These are phyloP conservation scores for Isabelozyma heimii DNA, from an alignment of 805 yeast genomes.

Conservation along the genomic window DNA sequence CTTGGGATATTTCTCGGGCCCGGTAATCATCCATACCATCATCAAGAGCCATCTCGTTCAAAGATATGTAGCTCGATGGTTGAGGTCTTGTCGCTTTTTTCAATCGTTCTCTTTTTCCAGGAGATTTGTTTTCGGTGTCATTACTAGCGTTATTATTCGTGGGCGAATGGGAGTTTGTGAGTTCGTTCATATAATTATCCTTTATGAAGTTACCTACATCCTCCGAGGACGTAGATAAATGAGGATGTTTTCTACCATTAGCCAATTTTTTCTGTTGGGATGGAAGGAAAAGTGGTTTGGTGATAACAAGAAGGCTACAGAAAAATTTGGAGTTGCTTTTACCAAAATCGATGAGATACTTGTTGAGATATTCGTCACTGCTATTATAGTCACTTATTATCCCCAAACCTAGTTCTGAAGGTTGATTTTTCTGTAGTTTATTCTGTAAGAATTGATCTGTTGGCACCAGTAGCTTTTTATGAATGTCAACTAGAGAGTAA, in stretches of 20 bases:
- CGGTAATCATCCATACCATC: constrained; percentile 21
- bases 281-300: constrained; percentile 22
- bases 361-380: constrained; percentile 8
- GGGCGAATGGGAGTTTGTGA: background rate
- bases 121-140: background rate
- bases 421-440: constrained; percentile 13
- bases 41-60: constrained; percentile 2
- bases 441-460: constrained; percentile 32
- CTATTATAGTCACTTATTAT: constrained; percentile 9
- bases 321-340: constrained; percentile 16
- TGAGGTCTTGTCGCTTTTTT: constrained; percentile 3
- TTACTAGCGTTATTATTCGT: background rate
- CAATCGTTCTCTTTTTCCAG: background rate
- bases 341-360: constrained; percentile 16
- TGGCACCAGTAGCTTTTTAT: constrained; percentile 28
- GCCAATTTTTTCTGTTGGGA: constrained; percentile 19
- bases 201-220: constrained; percentile 23
- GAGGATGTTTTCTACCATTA: constrained; percentile 20
- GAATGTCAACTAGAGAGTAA: constrained; percentile 20
- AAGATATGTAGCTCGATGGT: constrained; percentile 8
- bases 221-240: constrained; percentile 24
- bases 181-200: constrained; percentile 12
- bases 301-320: constrained; percentile 12
- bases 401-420: constrained; percentile 18
- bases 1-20: constrained; percentile 27